phyloP scores from a whole-genome alignment of 2,329 filamentous ascomycete species.

The Didymella sp. region DNA sequence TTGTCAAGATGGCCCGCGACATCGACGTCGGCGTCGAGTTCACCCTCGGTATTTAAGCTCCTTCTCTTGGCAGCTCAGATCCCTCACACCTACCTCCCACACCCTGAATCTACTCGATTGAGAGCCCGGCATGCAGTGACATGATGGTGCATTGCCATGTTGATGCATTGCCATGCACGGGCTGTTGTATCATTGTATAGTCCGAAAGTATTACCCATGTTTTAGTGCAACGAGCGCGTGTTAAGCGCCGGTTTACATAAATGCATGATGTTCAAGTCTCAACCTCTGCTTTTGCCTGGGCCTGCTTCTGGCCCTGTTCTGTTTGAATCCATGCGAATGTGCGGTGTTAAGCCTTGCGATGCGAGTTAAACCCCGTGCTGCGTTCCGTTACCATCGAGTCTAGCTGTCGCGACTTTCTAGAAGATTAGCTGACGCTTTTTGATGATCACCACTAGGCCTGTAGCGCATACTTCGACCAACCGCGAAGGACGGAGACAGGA shows the following conservation, averaged over 20 bases:
- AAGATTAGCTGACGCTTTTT: neutral
- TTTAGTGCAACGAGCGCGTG: slow-evolving; percentile 8
- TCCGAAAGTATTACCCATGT: slow-evolving; percentile 22
- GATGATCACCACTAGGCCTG: neutral
- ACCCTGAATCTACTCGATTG: neutral
- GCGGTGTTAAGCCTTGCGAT: no score
- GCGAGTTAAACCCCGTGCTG: no score
- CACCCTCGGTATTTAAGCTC: slow-evolving; percentile 73
- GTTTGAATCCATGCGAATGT: no score
- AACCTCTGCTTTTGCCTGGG: neutral
- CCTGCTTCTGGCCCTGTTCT: no score
- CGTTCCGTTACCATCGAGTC: neutral
- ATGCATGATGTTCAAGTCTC: slow-evolving; percentile 25
- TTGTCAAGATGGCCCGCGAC: slow-evolving; percentile 97
- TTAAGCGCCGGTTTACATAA: slow-evolving; percentile 17
- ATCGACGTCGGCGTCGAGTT: slow-evolving; percentile 87
- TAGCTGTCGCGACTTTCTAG: neutral
- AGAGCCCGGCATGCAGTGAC: neutral
- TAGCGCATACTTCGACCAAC: no score
- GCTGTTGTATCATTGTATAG: slow-evolving; percentile 25
- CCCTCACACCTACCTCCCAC: neutral
- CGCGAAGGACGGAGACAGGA: no score
- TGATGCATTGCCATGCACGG: no score
- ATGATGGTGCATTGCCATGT: no score
- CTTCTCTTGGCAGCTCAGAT: slow-evolving; percentile 11